phyloP scores from a whole-genome alignment of 75 land plant genomes.

The Isoetes taiwanensis region DNA sequence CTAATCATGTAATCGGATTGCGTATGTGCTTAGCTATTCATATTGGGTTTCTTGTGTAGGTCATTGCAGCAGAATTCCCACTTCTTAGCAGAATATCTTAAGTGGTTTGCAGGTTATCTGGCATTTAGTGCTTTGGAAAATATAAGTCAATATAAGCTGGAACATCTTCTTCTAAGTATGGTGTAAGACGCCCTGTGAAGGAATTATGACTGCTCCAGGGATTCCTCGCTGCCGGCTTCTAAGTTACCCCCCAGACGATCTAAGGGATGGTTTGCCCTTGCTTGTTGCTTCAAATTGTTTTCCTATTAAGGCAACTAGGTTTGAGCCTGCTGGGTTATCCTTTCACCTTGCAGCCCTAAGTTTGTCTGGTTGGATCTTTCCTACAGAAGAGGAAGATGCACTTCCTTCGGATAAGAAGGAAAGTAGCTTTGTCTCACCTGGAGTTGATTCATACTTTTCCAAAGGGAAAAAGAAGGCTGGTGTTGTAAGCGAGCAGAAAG shows the following conservation, averaged over 20 bases:
- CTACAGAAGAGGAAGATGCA: slow-evolving; percentile 24
- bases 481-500: slow-evolving; percentile 44
- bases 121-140: too few relatives aligned
- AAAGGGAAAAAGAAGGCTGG: slow-evolving; percentile 74
- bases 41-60: too few relatives aligned
- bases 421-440: slow-evolving; percentile 26
- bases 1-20: too few relatives aligned
- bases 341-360: slow-evolving; percentile 65
- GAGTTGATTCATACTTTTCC: slow-evolving; percentile 47
- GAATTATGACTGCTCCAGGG: slow-evolving; percentile 16
- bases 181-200: too few relatives aligned
- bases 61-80: too few relatives aligned
- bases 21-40: too few relatives aligned
- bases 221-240: slow-evolving; percentile 25
- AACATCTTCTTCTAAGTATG: too few relatives aligned
- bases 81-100: too few relatives aligned
- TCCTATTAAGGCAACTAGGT: slow-evolving; percentile 43
- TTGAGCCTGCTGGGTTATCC: slow-evolving; percentile 82
- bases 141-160: too few relatives aligned
- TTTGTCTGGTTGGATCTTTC: slow-evolving; percentile 33
- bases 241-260: slow-evolving; percentile 33
- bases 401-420: slow-evolving; percentile 30
- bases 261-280: slow-evolving; percentile 45
- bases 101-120: too few relatives aligned
- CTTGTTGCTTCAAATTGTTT: slow-evolving; percentile 61